These are phyloP conservation scores for Blumeria hordei DNA, from an alignment of 2,329 filamentous ascomycete species.

Conservation along the genomic window DNA sequence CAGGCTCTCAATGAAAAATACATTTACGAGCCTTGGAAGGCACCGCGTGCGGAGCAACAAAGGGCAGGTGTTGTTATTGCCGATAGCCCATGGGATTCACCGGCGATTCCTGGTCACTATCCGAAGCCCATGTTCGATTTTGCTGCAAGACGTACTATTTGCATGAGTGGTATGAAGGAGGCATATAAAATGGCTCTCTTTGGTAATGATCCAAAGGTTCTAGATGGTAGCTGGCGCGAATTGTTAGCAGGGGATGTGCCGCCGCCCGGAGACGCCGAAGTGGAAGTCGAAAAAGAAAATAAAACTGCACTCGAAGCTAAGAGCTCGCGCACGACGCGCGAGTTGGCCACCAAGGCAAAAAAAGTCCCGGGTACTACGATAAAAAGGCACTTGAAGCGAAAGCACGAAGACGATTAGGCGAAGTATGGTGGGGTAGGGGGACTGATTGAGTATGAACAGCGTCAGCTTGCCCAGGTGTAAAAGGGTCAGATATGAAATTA, in stretches of 20 bases:
- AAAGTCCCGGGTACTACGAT: neutral
- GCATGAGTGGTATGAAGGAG: conserved; percentile 43
- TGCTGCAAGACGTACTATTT: conserved; percentile 31
- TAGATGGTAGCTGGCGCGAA: conserved; percentile 30
- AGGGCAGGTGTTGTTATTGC: conserved; percentile 38
- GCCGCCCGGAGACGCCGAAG: too few relatives aligned
- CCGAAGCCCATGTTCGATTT: conserved; percentile 65
- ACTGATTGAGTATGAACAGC: too few relatives aligned
- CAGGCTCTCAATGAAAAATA: conserved; percentile 36
- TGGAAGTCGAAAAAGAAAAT: too few relatives aligned
- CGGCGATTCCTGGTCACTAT: conserved; percentile 27
- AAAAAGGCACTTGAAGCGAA: too few relatives aligned
- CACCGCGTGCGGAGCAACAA: conserved; percentile 41
- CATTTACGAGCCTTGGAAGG: conserved; percentile 63
- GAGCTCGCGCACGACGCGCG: too few relatives aligned
- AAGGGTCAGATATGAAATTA: too few relatives aligned
- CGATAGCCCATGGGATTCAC: conserved; percentile 23
- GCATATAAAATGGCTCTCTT: conserved; percentile 41
- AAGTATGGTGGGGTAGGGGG: too few relatives aligned
- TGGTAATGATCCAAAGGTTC: conserved; percentile 34
- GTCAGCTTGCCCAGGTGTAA: too few relatives aligned
- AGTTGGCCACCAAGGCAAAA: too few relatives aligned
- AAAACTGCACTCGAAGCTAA: too few relatives aligned
- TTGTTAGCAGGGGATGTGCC: too few relatives aligned
- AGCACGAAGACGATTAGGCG: too few relatives aligned